These are phyloP conservation scores for Rhizopogon vulgaris DNA, from an alignment of 768 basidiomycete species.

Conservation along the genomic window DNA sequence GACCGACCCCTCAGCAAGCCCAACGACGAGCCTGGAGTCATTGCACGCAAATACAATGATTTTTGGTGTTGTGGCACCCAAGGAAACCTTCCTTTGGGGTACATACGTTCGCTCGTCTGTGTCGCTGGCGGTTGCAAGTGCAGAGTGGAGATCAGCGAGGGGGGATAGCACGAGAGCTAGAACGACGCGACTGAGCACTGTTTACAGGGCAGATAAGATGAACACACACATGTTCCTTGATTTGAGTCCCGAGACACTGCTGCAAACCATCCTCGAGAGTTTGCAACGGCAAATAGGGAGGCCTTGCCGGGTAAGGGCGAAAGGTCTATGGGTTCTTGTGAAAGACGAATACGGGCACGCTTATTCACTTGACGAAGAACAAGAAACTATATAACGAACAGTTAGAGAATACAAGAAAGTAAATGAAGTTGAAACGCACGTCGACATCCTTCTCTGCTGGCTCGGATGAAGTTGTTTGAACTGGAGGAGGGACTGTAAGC, in stretches of 20 bases:
- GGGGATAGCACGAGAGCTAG: conserved; percentile 59
- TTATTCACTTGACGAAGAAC: conserved; percentile 44
- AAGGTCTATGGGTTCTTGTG: conserved; percentile 41
- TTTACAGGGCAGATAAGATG: neutral
- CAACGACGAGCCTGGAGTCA: conserved; percentile 57
- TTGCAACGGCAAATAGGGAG: conserved; percentile 53
- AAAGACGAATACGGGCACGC: conserved; percentile 58
- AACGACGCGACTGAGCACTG: neutral
- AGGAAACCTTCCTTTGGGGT: conserved; percentile 45
- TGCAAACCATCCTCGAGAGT: conserved; percentile 64
- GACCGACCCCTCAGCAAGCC: conserved; percentile 52
- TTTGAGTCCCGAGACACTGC: conserved; percentile 39
- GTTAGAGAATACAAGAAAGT: conserved; percentile 4
- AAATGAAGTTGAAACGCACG: conserved; percentile 12
- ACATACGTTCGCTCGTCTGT: conserved; percentile 36
- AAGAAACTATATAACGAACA: conserved; percentile 27
- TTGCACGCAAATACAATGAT: conserved; percentile 51
- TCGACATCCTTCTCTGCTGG: conserved; percentile 26
- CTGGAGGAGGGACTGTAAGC: conserved; percentile 13
- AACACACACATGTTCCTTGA: conserved; percentile 32
- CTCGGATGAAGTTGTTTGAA: conserved; percentile 19
- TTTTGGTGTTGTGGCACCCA: conserved; percentile 43
- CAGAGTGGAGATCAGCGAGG: conserved; percentile 52
- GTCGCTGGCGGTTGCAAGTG: conserved; percentile 37
- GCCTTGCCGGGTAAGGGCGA: conserved; percentile 37